Base-by-base conservation (phyloP, 2,329 filamentous ascomycete species). In the Fusarium mexicanum region DNA sequence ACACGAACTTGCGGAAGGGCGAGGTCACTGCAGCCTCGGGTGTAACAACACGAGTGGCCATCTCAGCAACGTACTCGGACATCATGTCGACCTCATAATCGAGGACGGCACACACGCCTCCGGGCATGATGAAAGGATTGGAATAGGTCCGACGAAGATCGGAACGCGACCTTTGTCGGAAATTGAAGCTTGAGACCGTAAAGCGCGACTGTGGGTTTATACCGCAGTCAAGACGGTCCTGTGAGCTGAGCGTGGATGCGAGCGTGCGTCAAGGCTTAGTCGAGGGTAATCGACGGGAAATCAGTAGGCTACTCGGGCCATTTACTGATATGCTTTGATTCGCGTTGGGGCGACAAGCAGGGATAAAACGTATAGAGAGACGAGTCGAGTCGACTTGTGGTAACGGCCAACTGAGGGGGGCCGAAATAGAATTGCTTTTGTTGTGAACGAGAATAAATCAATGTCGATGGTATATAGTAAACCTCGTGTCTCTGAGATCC, bases 21-120 rank as follows among this genome's bases (percentile, higher is more conserved):
- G 91, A 87, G 22, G 92, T 91, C 77, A 93, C 86, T 24, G 82
- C 76, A 11, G 83, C 84, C 40, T 87, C 85, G 14, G 88, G 87
- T 66, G 87, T 86, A 47, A 90, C 87, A 40, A 91, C 84, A 50
- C 89, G 87, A 31, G 87, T 89, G 70, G 95, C 91, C 91, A 96
- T 97, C 81, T 97, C 94, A 72, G 94, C 92, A 81, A 98, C 95
- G 84, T 97, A 98, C 82, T 97, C 94, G 73, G 94, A 93, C 95
- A 98, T 98, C 83, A 93, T 88, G 81, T 97, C 94, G 91, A 98
- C 96, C 84, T 98, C 95, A 83, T 98, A 98, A 87, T 98, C 95
- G 84, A 98, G 90, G 85, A 97, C 93, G 79, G 94, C 94, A 78
- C 95, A 96, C 44, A 98, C 95, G 78, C 95, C 95, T 81, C 95